Evolutionary conservation across 2,329 filamentous ascomycete species (phyloP), one percentile per base, ranked within the genome.

Genomic region (Penicillium verrucosum): DNA sequence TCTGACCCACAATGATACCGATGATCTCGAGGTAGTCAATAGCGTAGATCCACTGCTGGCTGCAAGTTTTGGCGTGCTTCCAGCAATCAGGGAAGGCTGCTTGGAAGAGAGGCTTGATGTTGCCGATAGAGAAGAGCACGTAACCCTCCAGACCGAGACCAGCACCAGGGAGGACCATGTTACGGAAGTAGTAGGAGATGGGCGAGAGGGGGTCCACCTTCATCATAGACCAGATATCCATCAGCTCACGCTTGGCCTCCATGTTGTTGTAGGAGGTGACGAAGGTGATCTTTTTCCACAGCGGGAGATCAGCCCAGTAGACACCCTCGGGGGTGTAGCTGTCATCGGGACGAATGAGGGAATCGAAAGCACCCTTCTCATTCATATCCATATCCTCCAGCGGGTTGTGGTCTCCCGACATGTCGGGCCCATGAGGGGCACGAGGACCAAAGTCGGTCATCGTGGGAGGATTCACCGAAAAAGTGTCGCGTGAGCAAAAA

Each of bases 61-160:
- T 84, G 79, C 93, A 97, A 29, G 84, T 86, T 3, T 80, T 74
- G 58, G 82, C 71, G 25, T 80, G 78, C 12, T 79, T 80, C 93
- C 93, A 97, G 80, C 93, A 97, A 4, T 77, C 66, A 1, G 86
- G 84, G 82, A 93, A 97, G 6, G 86, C 85, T 34, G 84, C 81
- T 59, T 85, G 76, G 70, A 96, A 93, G 11, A 97, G 82, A 5
- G 92, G 89, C 70, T 89, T 86, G 62, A 97, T 80, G 75, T 96
- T 97, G 57, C 93, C 93, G 65, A 97, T 97, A 61, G 92, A 97
- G 81, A 97, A 97, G 21, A 97, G 84, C 41, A 97, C 92, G 71
- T 97, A 97, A 67, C 91, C 93, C 82, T 97, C 93, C 29, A 97
- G 84, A 71, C 92, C 88, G 50, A 97, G 85, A 72, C 93, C 93